A percentile compares a stretch with the other conserved stretches of the same genome.
phyloP scores from a whole-genome alignment of 2,329 filamentous ascomycete genomes.

The Cercospora nicotianae region DNA sequence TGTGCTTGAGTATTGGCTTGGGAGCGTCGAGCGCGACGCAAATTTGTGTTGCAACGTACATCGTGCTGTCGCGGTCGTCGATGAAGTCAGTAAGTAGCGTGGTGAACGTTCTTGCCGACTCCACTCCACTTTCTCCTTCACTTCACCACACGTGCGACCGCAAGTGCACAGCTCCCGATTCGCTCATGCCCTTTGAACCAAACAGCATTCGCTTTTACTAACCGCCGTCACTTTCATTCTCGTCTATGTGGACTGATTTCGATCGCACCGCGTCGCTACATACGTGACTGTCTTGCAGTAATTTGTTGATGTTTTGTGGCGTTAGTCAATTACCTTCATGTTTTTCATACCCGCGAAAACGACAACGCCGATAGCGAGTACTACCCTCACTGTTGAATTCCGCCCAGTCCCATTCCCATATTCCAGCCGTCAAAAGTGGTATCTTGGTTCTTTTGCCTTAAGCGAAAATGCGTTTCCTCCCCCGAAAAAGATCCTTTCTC shows the following conservation, averaged over 20 bases:
- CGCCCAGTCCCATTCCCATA: slow-evolving; percentile 5
- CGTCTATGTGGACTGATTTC: slow-evolving; percentile 10
- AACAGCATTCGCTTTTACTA: neutral
- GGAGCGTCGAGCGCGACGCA: neutral
- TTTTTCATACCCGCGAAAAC: neutral
- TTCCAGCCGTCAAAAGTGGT: slow-evolving; percentile 16
- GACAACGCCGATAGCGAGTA: slow-evolving; percentile 11
- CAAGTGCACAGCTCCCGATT: neutral
- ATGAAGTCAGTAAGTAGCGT: neutral
- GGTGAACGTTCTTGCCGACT: neutral
- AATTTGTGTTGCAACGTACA: neutral
- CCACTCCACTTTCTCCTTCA: neutral
- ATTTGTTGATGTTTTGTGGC: neutral
- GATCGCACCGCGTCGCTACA: slow-evolving; percentile 8
- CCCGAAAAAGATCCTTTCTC: neutral
- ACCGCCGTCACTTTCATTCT: slow-evolving; percentile 7
- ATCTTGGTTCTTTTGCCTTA: slow-evolving; percentile 11
- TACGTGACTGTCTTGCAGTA: slow-evolving; percentile 11
- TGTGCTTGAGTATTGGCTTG: neutral
- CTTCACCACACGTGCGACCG: neutral
- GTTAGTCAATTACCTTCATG: slow-evolving; percentile 19
- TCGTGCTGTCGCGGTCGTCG: neutral
- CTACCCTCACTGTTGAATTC: neutral
- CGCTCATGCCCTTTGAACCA: neutral
- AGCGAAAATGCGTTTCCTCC: neutral